phyloP scores from a whole-genome alignment of 2,329 filamentous ascomycete genomes.

The Microdochium trichocladiopsis region DNA sequence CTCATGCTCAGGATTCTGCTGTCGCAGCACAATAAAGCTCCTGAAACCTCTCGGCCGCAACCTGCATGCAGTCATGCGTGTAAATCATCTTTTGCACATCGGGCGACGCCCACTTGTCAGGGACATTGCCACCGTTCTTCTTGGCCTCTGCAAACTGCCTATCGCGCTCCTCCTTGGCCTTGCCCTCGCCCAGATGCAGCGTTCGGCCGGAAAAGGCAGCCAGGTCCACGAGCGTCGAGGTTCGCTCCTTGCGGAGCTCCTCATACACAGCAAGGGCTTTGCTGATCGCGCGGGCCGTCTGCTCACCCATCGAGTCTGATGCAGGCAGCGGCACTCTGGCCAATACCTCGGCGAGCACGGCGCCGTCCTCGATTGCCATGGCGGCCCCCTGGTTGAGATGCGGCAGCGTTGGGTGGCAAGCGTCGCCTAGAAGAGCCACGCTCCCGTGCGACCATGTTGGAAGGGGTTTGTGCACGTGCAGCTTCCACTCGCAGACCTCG shows the following conservation, averaged over 20 bases:
- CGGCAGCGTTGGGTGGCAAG: conserved; percentile 61
- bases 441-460: conserved; percentile 50
- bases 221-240: conserved; percentile 43
- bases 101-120: conserved; percentile 65
- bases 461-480: conserved; percentile 50
- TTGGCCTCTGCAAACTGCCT: conserved; percentile 45
- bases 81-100: conserved; percentile 63
- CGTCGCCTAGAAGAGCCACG: conserved; percentile 54
- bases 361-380: conserved; percentile 62
- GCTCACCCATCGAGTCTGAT: conserved; percentile 12
- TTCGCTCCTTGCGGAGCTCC: conserved; percentile 47
- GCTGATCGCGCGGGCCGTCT: conserved; percentile 23
- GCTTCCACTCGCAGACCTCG: conserved; percentile 58
- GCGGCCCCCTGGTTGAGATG: conserved; percentile 62
- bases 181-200: conserved; percentile 51
- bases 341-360: conserved; percentile 47
- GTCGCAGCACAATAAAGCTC: conserved; percentile 38
- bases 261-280: conserved; percentile 49
- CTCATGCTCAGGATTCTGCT: no score
- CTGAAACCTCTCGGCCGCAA: conserved; percentile 45
- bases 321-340: conserved; percentile 21
- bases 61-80: conserved; percentile 51
- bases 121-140: conserved; percentile 40
- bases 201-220: conserved; percentile 44
- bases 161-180: conserved; percentile 52